Evolutionary conservation across 306 rosid genomes (phyloP).

Genomic region (Vigna hirtella): DNA sequence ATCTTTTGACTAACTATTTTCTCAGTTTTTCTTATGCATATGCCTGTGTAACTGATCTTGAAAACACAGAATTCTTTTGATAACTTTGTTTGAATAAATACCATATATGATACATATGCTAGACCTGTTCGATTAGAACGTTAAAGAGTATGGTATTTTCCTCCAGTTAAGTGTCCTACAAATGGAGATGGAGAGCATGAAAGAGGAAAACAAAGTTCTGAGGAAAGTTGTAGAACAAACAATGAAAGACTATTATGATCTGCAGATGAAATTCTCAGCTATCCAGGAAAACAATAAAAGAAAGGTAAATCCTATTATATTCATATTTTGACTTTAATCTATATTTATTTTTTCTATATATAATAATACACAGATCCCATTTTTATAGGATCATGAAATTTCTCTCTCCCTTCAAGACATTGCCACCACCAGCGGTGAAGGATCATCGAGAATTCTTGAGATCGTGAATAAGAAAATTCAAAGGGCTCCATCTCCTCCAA

Average conservation of each 20-base stretch:
- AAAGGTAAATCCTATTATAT: slow-evolving; percentile 54
- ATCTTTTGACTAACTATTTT: neutral
- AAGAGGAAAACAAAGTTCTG: slow-evolving; percentile 82
- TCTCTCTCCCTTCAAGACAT: slow-evolving; percentile 62
- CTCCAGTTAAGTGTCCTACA: slow-evolving; percentile 61
- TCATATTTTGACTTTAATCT: slow-evolving; percentile 1
- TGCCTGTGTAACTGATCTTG: neutral
- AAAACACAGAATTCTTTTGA: neutral
- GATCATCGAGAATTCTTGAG: slow-evolving; percentile 44
- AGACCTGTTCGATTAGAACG: neutral
- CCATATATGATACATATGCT: neutral
- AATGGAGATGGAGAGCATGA: slow-evolving; percentile 83
- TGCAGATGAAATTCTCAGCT: slow-evolving; percentile 68
- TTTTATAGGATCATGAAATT: slow-evolving; percentile 58
- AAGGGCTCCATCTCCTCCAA: slow-evolving; percentile 43
- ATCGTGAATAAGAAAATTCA: slow-evolving; percentile 36
- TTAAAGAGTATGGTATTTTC: neutral
- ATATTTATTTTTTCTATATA: neutral
- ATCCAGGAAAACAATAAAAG: slow-evolving; percentile 62
- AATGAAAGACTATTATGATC: slow-evolving; percentile 80
- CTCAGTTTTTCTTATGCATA: neutral
- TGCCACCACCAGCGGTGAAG: slow-evolving; percentile 41
- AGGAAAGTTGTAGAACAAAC: slow-evolving; percentile 82
- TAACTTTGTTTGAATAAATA: neutral
- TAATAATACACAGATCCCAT: slow-evolving; percentile 31